These are phyloP conservation scores for Leishmania mexicana DNA, from an alignment of 208 protist genomes.

Conservation along the genomic window DNA sequence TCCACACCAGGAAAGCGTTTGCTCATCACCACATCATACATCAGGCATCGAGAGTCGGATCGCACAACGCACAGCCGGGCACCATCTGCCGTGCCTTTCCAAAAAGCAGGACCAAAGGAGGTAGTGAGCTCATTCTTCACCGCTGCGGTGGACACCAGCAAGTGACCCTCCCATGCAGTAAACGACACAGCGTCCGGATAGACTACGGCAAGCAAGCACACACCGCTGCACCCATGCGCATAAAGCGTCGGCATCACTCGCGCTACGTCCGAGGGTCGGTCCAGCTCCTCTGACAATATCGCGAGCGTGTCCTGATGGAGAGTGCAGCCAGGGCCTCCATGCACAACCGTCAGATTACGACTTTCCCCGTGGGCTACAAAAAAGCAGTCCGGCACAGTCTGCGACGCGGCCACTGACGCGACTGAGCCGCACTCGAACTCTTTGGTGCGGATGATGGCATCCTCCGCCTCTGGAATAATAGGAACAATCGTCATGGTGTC, in stretches of 20 bases:
- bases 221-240: neutral
- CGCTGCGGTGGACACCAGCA: conserved; percentile 18
- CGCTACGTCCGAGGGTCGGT: too few species aligned
- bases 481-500: neutral
- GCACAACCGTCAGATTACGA: conserved; percentile 18
- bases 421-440: neutral
- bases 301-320: neutral
- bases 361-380: conserved; percentile 14
- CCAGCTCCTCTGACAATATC: conserved; percentile 1
- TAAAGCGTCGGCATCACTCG: conserved; percentile 1
- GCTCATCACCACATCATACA: conserved; percentile 32
- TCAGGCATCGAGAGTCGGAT: conserved; percentile 31
- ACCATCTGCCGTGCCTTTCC: conserved; percentile 21
- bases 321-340: neutral
- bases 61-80: conserved; percentile 27
- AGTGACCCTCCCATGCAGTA: conserved; percentile 14
- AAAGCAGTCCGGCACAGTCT: neutral
- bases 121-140: conserved; percentile 38
- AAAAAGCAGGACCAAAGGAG: conserved; percentile 22
- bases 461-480: neutral
- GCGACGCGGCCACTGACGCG: conserved; percentile 1
- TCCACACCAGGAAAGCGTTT: conserved; percentile 1
- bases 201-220: conserved; percentile 23
- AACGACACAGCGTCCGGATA: conserved; percentile 35
- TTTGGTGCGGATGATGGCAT: neutral